A percentile compares a stretch with the other conserved stretches of the same genome.
Evolutionary conservation across 805 yeast species (phyloP).

Genomic region (Yarrowia divulgata): DNA sequence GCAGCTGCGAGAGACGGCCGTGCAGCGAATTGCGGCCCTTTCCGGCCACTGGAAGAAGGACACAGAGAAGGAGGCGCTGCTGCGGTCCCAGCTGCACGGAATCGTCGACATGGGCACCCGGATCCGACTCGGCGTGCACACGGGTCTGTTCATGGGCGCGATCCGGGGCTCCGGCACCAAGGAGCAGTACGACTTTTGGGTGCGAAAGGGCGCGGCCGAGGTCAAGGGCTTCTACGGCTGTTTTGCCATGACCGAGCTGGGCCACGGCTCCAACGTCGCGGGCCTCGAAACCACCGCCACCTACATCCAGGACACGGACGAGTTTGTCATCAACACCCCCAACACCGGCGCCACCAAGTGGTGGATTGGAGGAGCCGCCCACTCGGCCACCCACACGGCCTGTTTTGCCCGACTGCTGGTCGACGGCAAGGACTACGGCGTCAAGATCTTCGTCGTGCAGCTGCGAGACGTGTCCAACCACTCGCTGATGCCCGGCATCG

Average conservation of each 20-base stretch:
- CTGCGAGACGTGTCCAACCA: slow-evolving; percentile 73
- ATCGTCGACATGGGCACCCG: slow-evolving; percentile 73
- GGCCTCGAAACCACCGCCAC: slow-evolving; percentile 95
- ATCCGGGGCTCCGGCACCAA: slow-evolving; percentile 87
- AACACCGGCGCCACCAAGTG: slow-evolving; percentile 93
- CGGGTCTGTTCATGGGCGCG: slow-evolving; percentile 82
- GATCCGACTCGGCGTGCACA: slow-evolving; percentile 87
- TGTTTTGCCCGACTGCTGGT: slow-evolving; percentile 85
- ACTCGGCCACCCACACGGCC: slow-evolving; percentile 85
- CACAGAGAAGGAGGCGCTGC: slow-evolving; percentile 46
- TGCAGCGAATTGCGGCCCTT: slow-evolving; percentile 49
- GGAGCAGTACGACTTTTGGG: slow-evolving; percentile 86
- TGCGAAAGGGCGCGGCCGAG: slow-evolving; percentile 59
- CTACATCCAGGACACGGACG: slow-evolving; percentile 67
- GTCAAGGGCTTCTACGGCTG: slow-evolving; percentile 68
- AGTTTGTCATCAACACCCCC: slow-evolving; percentile 82
- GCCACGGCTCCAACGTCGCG: slow-evolving; percentile 94
- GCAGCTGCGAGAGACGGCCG: slow-evolving; percentile 52
- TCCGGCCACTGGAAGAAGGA: slow-evolving; percentile 44
- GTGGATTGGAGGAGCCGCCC: slow-evolving; percentile 99
- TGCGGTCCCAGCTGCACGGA: slow-evolving; percentile 47
- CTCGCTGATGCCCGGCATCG: slow-evolving; percentile 75
- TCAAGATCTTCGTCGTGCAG: slow-evolving; percentile 92
- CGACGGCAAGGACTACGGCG: slow-evolving; percentile 87
- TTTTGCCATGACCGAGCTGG: slow-evolving; percentile 92